Conservation (phyloP, 495 filamentous ascomycete species). For the Penicillium ucsense region DNA sequence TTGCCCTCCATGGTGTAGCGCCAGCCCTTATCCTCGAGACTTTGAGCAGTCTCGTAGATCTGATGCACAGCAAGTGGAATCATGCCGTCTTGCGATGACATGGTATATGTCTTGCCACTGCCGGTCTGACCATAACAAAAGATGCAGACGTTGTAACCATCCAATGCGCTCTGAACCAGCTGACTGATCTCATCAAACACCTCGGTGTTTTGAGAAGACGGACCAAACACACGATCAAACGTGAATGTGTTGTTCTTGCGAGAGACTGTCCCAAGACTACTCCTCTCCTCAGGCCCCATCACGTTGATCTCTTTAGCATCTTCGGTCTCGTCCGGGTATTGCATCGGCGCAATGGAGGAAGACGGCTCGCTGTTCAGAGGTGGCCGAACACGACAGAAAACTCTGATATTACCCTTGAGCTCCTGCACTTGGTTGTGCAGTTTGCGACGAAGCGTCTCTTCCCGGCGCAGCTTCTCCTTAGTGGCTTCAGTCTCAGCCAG, state of each 20-base stretch:
- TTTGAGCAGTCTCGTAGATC: conserved; percentile 78
- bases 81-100: conserved; percentile 90
- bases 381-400: conserved; percentile 95
- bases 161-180: conserved; percentile 88
- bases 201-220: conserved; percentile 64
- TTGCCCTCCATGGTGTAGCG: conserved; percentile 86
- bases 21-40: conserved; percentile 86
- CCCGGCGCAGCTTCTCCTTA: conserved; percentile 75
- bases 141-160: conserved; percentile 98
- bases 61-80: conserved; percentile 88
- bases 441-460: conserved; percentile 84
- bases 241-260: conserved; percentile 75
- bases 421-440: conserved; percentile 98
- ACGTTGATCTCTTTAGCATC: conserved; percentile 82
- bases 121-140: conserved; percentile 99
- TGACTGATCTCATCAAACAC: conserved; percentile 97
- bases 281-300: conserved; percentile 73
- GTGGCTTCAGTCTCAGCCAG: conserved; percentile 54
- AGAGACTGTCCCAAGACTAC: conserved; percentile 62
- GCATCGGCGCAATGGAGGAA: conserved; percentile 56
- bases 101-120: conserved; percentile 92
- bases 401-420: conserved; percentile 96
- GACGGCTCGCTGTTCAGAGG: conserved; percentile 46
- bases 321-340: conserved; percentile 63
- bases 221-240: conserved; percentile 90